These are phyloP conservation scores for Podospora anserina DNA, from an alignment of 495 filamentous ascomycete genomes.

Conservation along the genomic window DNA sequence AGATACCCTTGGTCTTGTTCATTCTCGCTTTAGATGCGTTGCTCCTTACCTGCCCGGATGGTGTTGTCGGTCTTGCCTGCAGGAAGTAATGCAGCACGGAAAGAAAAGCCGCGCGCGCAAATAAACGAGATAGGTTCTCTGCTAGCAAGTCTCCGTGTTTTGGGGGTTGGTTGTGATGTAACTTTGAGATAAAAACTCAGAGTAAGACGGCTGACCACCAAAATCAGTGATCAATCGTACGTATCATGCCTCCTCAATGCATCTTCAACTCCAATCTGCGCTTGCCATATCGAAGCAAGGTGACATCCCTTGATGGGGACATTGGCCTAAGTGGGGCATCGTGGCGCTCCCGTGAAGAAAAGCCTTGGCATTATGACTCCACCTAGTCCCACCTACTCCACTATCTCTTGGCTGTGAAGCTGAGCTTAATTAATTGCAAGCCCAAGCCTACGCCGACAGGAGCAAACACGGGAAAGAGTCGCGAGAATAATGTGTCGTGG, in stretches of 20 bases:
- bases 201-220: neutral
- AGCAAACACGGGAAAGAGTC: neutral
- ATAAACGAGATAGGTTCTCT: neutral
- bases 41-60: neutral
- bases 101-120: neutral
- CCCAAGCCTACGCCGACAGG: too few relatives aligned
- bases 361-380: neutral
- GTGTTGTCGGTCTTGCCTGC: neutral
- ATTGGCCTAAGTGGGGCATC: neutral
- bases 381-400: neutral
- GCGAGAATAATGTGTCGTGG: too few relatives aligned
- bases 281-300: neutral
- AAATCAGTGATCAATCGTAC: neutral
- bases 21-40: neutral
- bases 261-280: neutral
- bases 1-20: neutral
- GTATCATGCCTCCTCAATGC: neutral
- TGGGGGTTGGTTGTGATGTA: neutral
- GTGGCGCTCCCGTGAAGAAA: neutral
- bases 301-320: neutral
- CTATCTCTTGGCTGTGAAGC: neutral
- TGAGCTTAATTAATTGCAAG: neutral
- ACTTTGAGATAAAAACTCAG: neutral
- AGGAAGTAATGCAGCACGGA: neutral
- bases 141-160: neutral